These are phyloP conservation scores for Bruguiera hainesii DNA, from an alignment of 441 rosid species.

Conservation along the genomic window DNA sequence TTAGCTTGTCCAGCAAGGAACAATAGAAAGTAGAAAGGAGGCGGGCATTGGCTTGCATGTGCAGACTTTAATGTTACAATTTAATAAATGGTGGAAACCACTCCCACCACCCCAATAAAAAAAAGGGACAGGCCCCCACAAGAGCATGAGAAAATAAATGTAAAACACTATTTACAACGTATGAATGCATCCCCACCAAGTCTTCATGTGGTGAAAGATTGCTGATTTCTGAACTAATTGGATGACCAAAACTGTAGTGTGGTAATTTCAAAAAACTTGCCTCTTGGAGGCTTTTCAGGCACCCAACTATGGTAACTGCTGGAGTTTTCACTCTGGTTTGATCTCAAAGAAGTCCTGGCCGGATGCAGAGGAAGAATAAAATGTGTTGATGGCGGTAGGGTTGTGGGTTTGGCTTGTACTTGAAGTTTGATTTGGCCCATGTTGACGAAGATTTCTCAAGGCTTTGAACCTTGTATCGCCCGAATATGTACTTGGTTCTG, in stretches of 20 bases:
- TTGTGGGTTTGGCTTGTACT: slow-evolving; percentile 29
- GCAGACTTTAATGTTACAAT: no score
- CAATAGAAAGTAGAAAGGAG: no score
- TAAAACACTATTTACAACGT: not conserved
- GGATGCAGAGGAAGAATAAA: slow-evolving; percentile 19
- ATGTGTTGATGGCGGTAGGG: slow-evolving; percentile 10
- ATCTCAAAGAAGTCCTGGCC: slow-evolving; percentile 20
- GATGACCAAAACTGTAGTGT: not conserved
- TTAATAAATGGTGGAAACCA: no score
- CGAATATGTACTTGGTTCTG: slow-evolving; percentile 36
- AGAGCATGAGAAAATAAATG: no score
- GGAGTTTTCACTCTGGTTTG: not conserved
- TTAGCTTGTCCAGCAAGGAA: no score
- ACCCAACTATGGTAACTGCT: not conserved
- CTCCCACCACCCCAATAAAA: no score
- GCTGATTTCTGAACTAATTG: not conserved
- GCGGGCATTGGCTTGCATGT: no score
- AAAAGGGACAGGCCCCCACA: no score
- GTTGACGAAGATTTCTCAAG: slow-evolving; percentile 35
- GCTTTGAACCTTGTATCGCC: slow-evolving; percentile 49
- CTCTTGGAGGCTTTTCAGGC: not conserved
- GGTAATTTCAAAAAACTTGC: not conserved
- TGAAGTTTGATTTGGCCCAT: slow-evolving; percentile 19
- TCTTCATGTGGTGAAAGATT: not conserved
- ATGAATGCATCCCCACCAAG: not conserved